phyloP scores from a whole-genome alignment of 257 asterid species.

The Cinchona pubescens region DNA sequence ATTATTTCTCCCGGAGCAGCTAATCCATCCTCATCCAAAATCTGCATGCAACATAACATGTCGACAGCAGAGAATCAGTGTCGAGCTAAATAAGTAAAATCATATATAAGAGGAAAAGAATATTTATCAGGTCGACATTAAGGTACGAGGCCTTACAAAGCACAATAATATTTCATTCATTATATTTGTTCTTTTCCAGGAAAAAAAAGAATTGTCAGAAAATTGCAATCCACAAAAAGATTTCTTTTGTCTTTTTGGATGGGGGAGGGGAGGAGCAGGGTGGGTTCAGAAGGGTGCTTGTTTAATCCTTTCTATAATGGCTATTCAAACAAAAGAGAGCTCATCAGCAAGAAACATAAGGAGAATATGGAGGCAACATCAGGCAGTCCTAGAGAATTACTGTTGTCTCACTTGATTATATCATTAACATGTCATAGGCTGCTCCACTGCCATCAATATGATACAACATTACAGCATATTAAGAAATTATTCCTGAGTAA shows the following conservation, averaged over 20 bases:
- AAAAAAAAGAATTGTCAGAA: too few relatives aligned
- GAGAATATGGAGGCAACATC: not conserved
- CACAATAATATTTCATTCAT: not conserved
- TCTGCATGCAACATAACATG: constrained; percentile 38
- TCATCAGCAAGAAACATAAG: not conserved
- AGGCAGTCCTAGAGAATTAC: not conserved
- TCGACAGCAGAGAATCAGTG: constrained; percentile 11
- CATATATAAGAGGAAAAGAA: not conserved
- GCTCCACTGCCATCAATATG: not conserved
- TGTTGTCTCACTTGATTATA: not conserved
- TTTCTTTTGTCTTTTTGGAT: not conserved
- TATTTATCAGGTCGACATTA: not conserved
- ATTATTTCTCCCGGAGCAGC: constrained; percentile 95
- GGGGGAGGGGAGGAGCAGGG: not conserved
- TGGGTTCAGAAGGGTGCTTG: not conserved
- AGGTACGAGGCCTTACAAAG: not conserved
- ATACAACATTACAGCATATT: not conserved
- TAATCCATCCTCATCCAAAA: constrained; percentile 87
- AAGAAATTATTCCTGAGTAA: not conserved
- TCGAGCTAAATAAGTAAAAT: not conserved
- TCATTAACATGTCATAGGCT: not conserved
- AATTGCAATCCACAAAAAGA: not conserved
- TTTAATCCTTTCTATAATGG: not conserved
- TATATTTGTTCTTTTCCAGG: not conserved
- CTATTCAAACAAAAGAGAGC: not conserved